phyloP scores from a whole-genome alignment of 148 eudicot species.

The Dianthus caryophyllus region DNA sequence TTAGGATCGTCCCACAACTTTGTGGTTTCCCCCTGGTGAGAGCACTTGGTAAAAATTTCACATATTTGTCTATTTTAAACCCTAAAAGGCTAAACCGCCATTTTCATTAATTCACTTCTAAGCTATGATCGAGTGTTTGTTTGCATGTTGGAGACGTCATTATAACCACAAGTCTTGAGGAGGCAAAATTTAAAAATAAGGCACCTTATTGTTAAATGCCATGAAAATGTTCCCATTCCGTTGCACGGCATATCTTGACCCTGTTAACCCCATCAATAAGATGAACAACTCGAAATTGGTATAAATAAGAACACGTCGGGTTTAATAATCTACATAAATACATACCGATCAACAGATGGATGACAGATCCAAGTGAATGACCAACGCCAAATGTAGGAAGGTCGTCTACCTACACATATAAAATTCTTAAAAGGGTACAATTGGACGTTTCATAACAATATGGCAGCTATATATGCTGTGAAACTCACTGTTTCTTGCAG shows the following conservation, averaged over 20 bases:
- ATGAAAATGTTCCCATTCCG: slow-evolving; percentile 73
- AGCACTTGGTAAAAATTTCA: not conserved
- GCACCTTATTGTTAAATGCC: slow-evolving; percentile 93
- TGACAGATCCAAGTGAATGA: slow-evolving; percentile 92
- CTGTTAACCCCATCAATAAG: slow-evolving; percentile 40
- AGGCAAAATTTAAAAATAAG: slow-evolving; percentile 4
- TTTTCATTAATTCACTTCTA: not conserved
- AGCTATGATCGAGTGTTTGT: not conserved
- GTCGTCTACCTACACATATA: slow-evolving; percentile 47
- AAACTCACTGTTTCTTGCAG: slow-evolving; percentile 64
- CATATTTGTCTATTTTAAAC: not conserved
- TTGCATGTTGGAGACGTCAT: not conserved
- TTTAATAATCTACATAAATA: not conserved
- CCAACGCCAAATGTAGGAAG: slow-evolving; percentile 92
- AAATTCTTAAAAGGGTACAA: not conserved
- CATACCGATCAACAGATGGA: slow-evolving; percentile 87
- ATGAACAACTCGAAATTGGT: slow-evolving; percentile 2
- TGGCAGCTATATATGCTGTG: not conserved
- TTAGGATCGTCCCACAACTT: not conserved
- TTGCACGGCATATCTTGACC: slow-evolving; percentile 89
- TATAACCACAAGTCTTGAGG: not conserved
- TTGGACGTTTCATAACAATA: not conserved
- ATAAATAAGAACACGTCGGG: slow-evolving; percentile 7
- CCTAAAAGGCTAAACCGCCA: not conserved
- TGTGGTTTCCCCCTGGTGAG: not conserved